These are phyloP conservation scores for Lentithecium fluviatile DNA, from an alignment of 495 filamentous ascomycete species.

Conservation along the genomic window DNA sequence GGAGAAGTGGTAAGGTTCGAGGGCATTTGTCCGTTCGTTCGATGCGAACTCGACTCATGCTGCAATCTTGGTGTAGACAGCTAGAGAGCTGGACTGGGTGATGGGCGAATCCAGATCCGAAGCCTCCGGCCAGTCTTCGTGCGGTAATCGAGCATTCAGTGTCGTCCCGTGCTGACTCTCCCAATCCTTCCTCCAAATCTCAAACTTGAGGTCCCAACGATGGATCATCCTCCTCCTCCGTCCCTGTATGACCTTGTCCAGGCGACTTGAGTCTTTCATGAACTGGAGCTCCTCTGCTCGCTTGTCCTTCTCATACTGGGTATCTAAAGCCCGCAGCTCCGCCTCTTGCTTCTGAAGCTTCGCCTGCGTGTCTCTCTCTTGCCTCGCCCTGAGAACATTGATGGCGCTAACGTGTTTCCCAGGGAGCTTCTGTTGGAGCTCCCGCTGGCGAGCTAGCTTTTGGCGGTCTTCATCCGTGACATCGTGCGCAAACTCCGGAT, in stretches of 20 bases:
- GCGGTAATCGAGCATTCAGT: conserved; percentile 16
- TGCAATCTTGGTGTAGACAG: conserved; percentile 6
- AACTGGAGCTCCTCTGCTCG: conserved; percentile 13
- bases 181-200: conserved; percentile 30
- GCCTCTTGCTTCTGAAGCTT: conserved; percentile 28
- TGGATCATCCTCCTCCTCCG: conserved; percentile 9
- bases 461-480: conserved; percentile 32
- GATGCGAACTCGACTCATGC: too few relatives aligned
- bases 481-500: conserved; percentile 16
- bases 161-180: conserved; percentile 17
- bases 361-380: conserved; percentile 26
- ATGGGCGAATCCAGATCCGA: conserved; percentile 7
- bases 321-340: conserved; percentile 26
- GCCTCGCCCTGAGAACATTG: conserved; percentile 34
- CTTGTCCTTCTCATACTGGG: conserved; percentile 17
- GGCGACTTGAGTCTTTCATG: conserved; percentile 13
- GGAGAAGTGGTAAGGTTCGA: neutral
- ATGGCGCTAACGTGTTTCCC: conserved; percentile 34
- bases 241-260: conserved; percentile 20
- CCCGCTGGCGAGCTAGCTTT: conserved; percentile 24
- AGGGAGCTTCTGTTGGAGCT: conserved; percentile 22
- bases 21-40: too few relatives aligned
- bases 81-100: conserved; percentile 11
- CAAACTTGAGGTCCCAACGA: conserved; percentile 29
- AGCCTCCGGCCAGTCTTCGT: conserved; percentile 22